Base-by-base conservation (phyloP, 768 basidiomycete species). In the Boletus sensibilis region DNA sequence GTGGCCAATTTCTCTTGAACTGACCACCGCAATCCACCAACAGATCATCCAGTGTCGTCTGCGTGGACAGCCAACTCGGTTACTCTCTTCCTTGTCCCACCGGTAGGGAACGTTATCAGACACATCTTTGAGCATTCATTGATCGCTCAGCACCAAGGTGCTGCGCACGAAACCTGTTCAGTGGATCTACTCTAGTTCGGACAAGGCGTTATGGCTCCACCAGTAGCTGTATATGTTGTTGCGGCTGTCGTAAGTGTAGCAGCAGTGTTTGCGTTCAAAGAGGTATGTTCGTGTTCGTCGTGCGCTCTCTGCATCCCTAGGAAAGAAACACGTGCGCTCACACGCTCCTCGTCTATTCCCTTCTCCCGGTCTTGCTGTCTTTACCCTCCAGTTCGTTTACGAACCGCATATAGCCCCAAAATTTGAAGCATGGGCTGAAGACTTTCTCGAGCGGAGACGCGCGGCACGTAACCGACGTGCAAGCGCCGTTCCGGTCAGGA, bases 341-440 rank as follows among this genome's bases (percentile, higher is more conserved):
- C 65, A 56, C 64, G 55, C 46, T 39, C 40, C 21, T 49, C 40
- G 35, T 53, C 50, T 57, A 7, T 43, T 50, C 50, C 45, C 25
- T 20, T 31, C 52, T 23, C 23, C 31, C 10, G 12, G 18, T 29
- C 23, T 5, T 14, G 18, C 4, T 14, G 2, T 33, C 13, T 33
- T 18, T 38, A 31, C 29, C 20, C 41, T 43, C 35, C 55, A 89
- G 87, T 83, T 84, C 53, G 80, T 89, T 29, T 88, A 86, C 55
- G 85, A 86, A 58, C 86, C 86, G 11, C 85, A 87, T 56, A 78
- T 88, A 55, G 85, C 84, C 20, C 86, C 86, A 0, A 76, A 74
- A 41, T 43, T 88, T 29, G 85, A 84, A 73, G 73, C 68, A 49
- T 75, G 75, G 71, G 68, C 68, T 2, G 72, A 76, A 62, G 62